Percentiles rank a stretch among this genome's conserved stretches.
Evolutionary conservation across 805 yeast species (phyloP).

Genomic region (Wickerhamiella qilinensis): DNA sequence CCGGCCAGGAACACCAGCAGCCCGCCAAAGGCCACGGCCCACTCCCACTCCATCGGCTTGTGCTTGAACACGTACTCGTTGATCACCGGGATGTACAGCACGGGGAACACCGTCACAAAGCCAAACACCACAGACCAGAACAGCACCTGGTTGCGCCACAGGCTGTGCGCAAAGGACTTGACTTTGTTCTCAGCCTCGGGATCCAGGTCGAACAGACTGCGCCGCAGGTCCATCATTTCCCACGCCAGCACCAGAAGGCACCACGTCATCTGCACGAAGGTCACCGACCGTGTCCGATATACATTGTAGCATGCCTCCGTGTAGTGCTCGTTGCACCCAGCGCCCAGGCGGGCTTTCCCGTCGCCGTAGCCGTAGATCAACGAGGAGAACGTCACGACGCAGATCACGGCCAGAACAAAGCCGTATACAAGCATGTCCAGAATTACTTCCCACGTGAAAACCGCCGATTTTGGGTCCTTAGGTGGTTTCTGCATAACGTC

Average conservation of each 20-base stretch:
- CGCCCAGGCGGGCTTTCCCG: slow-evolving; percentile 40
- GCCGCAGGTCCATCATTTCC: slow-evolving; percentile 62
- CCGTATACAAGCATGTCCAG: slow-evolving; percentile 62
- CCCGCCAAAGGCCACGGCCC: slow-evolving; percentile 54
- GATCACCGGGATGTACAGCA: slow-evolving; percentile 77
- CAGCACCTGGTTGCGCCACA: slow-evolving; percentile 60
- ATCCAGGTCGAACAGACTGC: slow-evolving; percentile 56
- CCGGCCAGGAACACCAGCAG: slow-evolving; percentile 42
- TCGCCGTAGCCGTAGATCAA: slow-evolving; percentile 51
- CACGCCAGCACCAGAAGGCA: slow-evolving; percentile 66
- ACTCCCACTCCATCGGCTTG: slow-evolving; percentile 54
- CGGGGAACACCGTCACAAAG: slow-evolving; percentile 57
- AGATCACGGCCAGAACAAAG: slow-evolving; percentile 51
- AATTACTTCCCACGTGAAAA: slow-evolving; percentile 52
- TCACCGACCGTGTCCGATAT: slow-evolving; percentile 58
- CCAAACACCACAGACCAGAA: slow-evolving; percentile 72
- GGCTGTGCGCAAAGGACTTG: slow-evolving; percentile 43
- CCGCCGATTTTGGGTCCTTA: slow-evolving; percentile 34
- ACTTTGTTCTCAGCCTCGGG: slow-evolving; percentile 46
- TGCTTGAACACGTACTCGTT: slow-evolving; percentile 63
- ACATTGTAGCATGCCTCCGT: slow-evolving; percentile 40
- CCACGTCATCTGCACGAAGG: slow-evolving; percentile 78
- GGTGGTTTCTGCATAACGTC: slow-evolving; percentile 54
- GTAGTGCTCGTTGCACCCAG: slow-evolving; percentile 39
- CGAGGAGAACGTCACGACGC: slow-evolving; percentile 49